Evolutionary conservation across 1,284 basidiomycete genomes (phyloP).

Genomic region (Meira nashicola): DNA sequence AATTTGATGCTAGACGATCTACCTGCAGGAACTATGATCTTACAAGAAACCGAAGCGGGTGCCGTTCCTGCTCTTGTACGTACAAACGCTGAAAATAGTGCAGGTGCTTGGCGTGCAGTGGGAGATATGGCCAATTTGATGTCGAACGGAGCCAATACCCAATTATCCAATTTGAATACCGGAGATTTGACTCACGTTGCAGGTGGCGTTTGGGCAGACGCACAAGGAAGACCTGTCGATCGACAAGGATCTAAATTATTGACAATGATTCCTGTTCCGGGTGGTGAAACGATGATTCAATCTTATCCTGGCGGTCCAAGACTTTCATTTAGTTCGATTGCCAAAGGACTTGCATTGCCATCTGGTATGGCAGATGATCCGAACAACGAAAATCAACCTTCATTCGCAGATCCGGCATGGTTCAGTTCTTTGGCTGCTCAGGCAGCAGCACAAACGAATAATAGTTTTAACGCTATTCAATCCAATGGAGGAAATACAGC

Average conservation of each 20-base stretch:
- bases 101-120: conserved; percentile 33
- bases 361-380: neutral
- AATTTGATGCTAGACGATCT: conserved; percentile 62
- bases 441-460: conserved; percentile 26
- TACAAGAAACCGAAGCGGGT: conserved; percentile 55
- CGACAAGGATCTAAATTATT: conserved; percentile 30
- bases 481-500: neutral
- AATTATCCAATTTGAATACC: conserved; percentile 33
- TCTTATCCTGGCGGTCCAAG: conserved; percentile 10
- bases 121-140: conserved; percentile 52
- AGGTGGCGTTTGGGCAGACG: conserved; percentile 35
- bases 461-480: conserved; percentile 21
- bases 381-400: neutral
- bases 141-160: conserved; percentile 57
- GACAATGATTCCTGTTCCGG: conserved; percentile 31
- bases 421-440: conserved; percentile 18
- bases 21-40: conserved; percentile 64
- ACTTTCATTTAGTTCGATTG: conserved; percentile 2
- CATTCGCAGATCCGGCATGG: neutral
- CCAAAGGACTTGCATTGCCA: neutral
- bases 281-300: neutral
- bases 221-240: conserved; percentile 28
- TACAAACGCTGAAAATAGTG: conserved; percentile 22
- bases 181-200: conserved; percentile 40
- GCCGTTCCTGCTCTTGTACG: conserved; percentile 27